phyloP scores from a whole-genome alignment of 2,329 filamentous ascomycete genomes.

The Dendrostoma leiphaemia region DNA sequence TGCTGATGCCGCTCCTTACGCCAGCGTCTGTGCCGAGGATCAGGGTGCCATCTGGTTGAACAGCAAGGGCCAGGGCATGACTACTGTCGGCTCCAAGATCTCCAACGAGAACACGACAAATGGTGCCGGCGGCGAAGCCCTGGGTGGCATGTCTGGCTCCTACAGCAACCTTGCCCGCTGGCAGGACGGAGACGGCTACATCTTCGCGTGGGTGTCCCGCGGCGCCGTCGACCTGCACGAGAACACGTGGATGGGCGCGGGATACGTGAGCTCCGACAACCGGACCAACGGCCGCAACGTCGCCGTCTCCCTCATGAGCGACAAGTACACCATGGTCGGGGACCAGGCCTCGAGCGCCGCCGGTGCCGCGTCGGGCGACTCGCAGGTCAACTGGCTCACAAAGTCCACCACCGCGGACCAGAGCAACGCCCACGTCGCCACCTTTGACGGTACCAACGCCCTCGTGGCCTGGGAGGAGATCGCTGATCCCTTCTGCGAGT shows the following conservation, averaged over 20 bases:
- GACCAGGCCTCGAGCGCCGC: slow-evolving; percentile 52
- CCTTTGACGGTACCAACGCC: slow-evolving; percentile 50
- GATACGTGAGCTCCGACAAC: slow-evolving; percentile 50
- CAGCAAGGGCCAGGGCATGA: slow-evolving; percentile 57
- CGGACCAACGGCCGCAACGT: slow-evolving; percentile 59
- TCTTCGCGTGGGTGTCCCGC: slow-evolving; percentile 62
- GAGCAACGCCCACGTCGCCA: slow-evolving; percentile 57
- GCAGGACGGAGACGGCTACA: slow-evolving; percentile 48
- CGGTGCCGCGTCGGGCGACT: slow-evolving; percentile 51
- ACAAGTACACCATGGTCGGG: slow-evolving; percentile 56
- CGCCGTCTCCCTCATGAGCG: slow-evolving; percentile 53
- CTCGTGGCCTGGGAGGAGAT: slow-evolving; percentile 63
- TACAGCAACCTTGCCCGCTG: slow-evolving; percentile 58
- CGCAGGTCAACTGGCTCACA: slow-evolving; percentile 53
- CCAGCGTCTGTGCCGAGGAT: slow-evolving; percentile 59
- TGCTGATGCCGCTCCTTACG: slow-evolving; percentile 56
- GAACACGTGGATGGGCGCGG: slow-evolving; percentile 57
- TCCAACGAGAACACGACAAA: slow-evolving; percentile 63
- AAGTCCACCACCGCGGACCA: slow-evolving; percentile 49
- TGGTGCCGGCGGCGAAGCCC: slow-evolving; percentile 54
- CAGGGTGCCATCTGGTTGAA: slow-evolving; percentile 65
- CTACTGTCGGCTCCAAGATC: slow-evolving; percentile 51
- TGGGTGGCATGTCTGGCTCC: slow-evolving; percentile 63
- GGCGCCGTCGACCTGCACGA: slow-evolving; percentile 52
- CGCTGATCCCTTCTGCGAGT: slow-evolving; percentile 50